Evolutionary conservation across 805 yeast genomes (phyloP).

Genomic region (Suhomyces sp.): DNA sequence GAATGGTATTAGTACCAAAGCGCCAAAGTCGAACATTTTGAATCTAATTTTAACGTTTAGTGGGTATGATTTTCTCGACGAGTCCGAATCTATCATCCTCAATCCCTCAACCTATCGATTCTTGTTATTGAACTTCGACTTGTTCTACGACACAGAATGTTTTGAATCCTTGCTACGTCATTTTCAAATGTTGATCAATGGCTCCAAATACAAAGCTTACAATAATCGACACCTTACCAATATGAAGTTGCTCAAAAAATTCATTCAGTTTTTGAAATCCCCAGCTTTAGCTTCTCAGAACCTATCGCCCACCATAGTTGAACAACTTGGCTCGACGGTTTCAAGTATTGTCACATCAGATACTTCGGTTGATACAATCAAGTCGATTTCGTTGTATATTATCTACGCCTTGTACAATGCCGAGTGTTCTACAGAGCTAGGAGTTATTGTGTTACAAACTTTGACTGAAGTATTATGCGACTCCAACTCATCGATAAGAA

Average conservation of each 20-base stretch:
- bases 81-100: constrained; percentile 54
- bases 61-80: constrained; percentile 53
- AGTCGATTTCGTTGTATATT: constrained; percentile 45
- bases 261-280: constrained; percentile 49
- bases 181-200: constrained; percentile 51
- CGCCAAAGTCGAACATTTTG: constrained; percentile 32
- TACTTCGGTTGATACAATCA: constrained; percentile 52
- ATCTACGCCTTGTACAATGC: constrained; percentile 49
- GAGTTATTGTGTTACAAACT: constrained; percentile 23
- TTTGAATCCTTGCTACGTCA: constrained; percentile 56
- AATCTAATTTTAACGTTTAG: constrained; percentile 47
- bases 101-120: constrained; percentile 56
- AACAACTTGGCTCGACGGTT: constrained; percentile 21
- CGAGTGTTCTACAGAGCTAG: constrained; percentile 35
- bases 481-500: constrained; percentile 33
- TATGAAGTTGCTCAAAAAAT: constrained; percentile 46
- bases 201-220: constrained; percentile 41
- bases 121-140: constrained; percentile 52
- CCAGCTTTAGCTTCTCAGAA: constrained; percentile 10
- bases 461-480: constrained; percentile 43
- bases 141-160: constrained; percentile 59
- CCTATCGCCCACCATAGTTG: constrained; percentile 7
- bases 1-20: neutral
- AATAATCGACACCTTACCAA: constrained; percentile 53
- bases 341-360: constrained; percentile 31